These are phyloP conservation scores for Amanita muscaria DNA, from an alignment of 768 basidiomycete genomes.

Conservation along the genomic window DNA sequence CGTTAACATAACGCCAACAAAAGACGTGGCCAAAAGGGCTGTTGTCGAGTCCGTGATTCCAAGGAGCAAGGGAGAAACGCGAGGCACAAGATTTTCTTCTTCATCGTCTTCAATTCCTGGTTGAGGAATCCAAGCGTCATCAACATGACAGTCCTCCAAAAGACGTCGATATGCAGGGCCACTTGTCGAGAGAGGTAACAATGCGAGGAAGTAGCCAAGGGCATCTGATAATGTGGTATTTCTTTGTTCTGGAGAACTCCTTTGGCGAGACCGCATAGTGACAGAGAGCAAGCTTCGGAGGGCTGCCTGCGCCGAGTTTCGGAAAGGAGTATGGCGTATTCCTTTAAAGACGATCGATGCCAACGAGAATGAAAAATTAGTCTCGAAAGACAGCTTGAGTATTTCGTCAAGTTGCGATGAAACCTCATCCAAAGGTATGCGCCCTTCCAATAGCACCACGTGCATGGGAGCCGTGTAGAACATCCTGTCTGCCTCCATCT, in stretches of 20 bases:
- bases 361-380: slow-evolving; percentile 73
- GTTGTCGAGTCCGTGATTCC: slow-evolving; percentile 53
- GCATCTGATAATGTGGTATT: slow-evolving; percentile 48
- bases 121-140: slow-evolving; percentile 34
- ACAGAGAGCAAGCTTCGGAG: slow-evolving; percentile 57
- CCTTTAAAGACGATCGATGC: slow-evolving; percentile 84
- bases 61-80: slow-evolving; percentile 47
- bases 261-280: slow-evolving; percentile 37
- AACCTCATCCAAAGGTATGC: slow-evolving; percentile 56
- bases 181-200: slow-evolving; percentile 61
- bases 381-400: slow-evolving; percentile 68
- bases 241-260: slow-evolving; percentile 27
- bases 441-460: slow-evolving; percentile 52
- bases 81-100: slow-evolving; percentile 35
- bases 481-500: slow-evolving; percentile 49
- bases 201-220: slow-evolving; percentile 71
- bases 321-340: slow-evolving; percentile 58
- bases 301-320: slow-evolving; percentile 49
- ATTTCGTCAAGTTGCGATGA: slow-evolving; percentile 65
- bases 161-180: slow-evolving; percentile 47
- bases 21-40: slow-evolving; percentile 67
- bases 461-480: slow-evolving; percentile 49
- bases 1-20: slow-evolving; percentile 64
- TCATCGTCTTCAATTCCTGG: slow-evolving; percentile 30
- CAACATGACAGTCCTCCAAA: slow-evolving; percentile 53